Evolutionary conservation across 1,284 basidiomycete species (phyloP), one percentile per base, ranked within the genome.

Genomic region (Ceratobasidium sp.): DNA sequence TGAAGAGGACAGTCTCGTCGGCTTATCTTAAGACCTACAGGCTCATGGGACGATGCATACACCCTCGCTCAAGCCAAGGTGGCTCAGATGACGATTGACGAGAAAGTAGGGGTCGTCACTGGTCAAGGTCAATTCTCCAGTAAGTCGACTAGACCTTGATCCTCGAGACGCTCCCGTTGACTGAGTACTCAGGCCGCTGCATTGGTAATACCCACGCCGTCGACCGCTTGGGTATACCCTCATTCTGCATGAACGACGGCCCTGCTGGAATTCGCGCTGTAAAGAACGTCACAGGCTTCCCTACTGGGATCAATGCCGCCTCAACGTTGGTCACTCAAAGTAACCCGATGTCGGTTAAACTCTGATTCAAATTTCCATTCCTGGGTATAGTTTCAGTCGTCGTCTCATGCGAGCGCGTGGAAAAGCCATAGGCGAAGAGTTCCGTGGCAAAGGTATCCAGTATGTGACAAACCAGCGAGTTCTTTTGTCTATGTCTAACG

Each of bases 1-100:
- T 8, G n/a, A 21, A 50, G 9, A 25, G n/a, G 23, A n/a, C 14
- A 1, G 7, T 16, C 11, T 47, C 30, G 25, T 56, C 39, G 29
- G 46, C 29, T 33, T 13, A 19, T n/a, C 3, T 21, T 19, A 13
- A 2, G n/a, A 7, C 36, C 27, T 41, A 42, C 46, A 70, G 69
- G 69, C 11, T 50, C 69, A 8, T 70, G 69, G 69, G 60, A 56
- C 39, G 69, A 56, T 57, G 69, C 69, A 19, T 64, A 49, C 36
- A 14, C 69, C 13, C 59, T 70, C 11, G 69, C 69, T 8, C 41
- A 56, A 11, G 21, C 7, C 14, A 59, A 23, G 16, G 69, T 70
- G n/a, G 52, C 58, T 27, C 57, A 68, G n/a, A 70, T 67, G 66
- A 70, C 62, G 3, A 54, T 69, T 1, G 70, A 71, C 36, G 67